These are phyloP conservation scores for Aspergillus conjunctus DNA, from an alignment of 495 filamentous ascomycete genomes.

Conservation along the genomic window DNA sequence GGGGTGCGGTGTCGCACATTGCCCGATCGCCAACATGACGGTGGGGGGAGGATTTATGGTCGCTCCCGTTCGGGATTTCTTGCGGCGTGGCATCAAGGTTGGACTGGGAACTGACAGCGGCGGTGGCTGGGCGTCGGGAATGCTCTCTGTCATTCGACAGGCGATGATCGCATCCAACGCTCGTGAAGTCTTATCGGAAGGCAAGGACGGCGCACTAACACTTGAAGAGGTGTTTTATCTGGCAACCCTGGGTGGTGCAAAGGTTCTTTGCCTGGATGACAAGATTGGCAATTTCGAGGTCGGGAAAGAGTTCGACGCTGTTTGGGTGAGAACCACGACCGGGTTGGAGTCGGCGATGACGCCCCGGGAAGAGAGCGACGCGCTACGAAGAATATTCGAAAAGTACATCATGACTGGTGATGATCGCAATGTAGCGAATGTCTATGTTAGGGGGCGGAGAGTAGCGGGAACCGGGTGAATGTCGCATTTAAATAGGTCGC, in stretches of 20 bases:
- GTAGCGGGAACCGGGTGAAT: too few relatives aligned
- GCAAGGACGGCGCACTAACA: constrained; percentile 49
- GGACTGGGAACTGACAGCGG: constrained; percentile 68
- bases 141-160: constrained; percentile 60
- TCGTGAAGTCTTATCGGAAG: constrained; percentile 49
- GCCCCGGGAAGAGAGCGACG: constrained; percentile 55
- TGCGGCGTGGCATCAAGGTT: constrained; percentile 61
- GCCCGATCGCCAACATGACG: constrained; percentile 65
- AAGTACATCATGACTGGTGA: constrained; percentile 70
- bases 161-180: constrained; percentile 65
- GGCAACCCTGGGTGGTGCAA: constrained; percentile 64
- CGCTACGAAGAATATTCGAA: constrained; percentile 52
- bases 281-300: constrained; percentile 59
- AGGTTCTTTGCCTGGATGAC: constrained; percentile 57
- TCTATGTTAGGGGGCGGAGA: constrained; percentile 54
- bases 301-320: constrained; percentile 67
- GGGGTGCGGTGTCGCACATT: constrained; percentile 62
- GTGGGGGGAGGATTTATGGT: constrained; percentile 61
- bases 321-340: constrained; percentile 49
- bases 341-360: constrained; percentile 50
- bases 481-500: too few relatives aligned
- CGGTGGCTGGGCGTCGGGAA: constrained; percentile 63
- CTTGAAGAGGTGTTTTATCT: constrained; percentile 60
- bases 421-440: constrained; percentile 60
- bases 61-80: constrained; percentile 57